Base-by-base conservation (phyloP, 2,329 filamentous ascomycete genomes). In the Tolypocladium nubicola region DNA sequence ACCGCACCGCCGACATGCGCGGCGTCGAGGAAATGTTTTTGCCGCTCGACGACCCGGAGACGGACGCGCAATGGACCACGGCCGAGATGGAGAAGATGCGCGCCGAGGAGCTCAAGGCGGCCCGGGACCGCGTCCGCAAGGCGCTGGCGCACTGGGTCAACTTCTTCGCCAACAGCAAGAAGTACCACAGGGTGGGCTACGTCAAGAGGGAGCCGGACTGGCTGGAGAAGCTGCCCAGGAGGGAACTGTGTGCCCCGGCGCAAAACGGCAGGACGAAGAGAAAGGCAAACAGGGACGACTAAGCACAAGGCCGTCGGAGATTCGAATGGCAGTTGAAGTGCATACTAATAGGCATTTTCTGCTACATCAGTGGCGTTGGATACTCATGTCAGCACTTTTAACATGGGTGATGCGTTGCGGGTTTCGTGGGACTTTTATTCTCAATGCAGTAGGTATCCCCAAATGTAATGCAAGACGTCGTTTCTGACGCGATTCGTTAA, bases 21-120 rank as follows among this genome's bases (percentile, higher is more conserved):
- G 94, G 94, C 52, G 87, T 90, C 5, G 94, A 97, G 75, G 81
- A 86, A 61, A 94, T 95, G 82, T 97, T 84, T 73, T 69, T 93
- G 10, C 84, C 84, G 1, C 64, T 83, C 39, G 83, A 87, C 68
- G 79, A 86, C 65, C 76, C 79, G 1, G 76, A 78, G 57, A 79
- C 88, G 33, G 88, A 92, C 70, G 65, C 68, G 40, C 72, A 80
- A 66, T 86, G 77, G 73, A 75, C 73, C 40, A 75, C 80, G 21
- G 78, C 76, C 16, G 78, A 85, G 67, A 72, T 87, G 60, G 74
- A 71, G 57, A 69, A 62, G 40, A 58, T 84, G 57, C 81, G 82
- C 61, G 81, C 82, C 64, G 72, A 80, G 68, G 93, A 96, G 75
- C 65, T 79, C 54, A 76, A 79, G 55, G 74, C 79, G 54, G 93